Evolutionary conservation across 306 rosid species (phyloP), one percentile per base, ranked within the genome.

Genomic region (Vigna angularis): DNA sequence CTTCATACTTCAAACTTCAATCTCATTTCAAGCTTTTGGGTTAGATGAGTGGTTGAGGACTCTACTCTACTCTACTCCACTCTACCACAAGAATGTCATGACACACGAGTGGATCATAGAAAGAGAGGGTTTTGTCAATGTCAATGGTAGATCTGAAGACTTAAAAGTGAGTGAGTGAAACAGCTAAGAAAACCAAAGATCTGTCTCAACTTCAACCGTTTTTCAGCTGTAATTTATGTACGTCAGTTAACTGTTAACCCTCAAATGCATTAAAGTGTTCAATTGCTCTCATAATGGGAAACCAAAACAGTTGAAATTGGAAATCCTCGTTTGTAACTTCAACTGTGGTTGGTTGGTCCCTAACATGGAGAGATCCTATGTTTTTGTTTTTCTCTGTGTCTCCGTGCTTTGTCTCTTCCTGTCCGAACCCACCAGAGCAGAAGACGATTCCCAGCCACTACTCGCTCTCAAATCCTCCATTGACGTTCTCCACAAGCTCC

Each of bases 371-470:
- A 85, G 61, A 77, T 70, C 44, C 73, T 57, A 36, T 38, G 59
- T 78, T 70, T 63, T 42, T 28, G 59, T 78, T 38, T 22, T 34
- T 76, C 45, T 74, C 69, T 73, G 1, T 65, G 1, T 68, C 32
- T 70, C 47, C 66, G 4, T 76, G n/a, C 62, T 83, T 40, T 22
- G 61, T 79, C 28, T 77, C 18, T 61, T 82, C 5, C 59, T 84
- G 13, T 28, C 48, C 1, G 80, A 68, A 15, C 8, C 24, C 7
- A 66, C 38, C 3, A 66, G 53, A 45, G 86, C 91, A 59, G 74
- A 55, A 44, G 88, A 84, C 7, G 98, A 94, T 49, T 89, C 84
- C 0, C 81, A 81, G 58, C 77, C 96, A 48, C 93, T 95, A 5
- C 20, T 93, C 4, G 72, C 85, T 0, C 83, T 95, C 16, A 91